phyloP scores from a whole-genome alignment of 176 grass and related monocot species.

The Pontederia crassipes region DNA sequence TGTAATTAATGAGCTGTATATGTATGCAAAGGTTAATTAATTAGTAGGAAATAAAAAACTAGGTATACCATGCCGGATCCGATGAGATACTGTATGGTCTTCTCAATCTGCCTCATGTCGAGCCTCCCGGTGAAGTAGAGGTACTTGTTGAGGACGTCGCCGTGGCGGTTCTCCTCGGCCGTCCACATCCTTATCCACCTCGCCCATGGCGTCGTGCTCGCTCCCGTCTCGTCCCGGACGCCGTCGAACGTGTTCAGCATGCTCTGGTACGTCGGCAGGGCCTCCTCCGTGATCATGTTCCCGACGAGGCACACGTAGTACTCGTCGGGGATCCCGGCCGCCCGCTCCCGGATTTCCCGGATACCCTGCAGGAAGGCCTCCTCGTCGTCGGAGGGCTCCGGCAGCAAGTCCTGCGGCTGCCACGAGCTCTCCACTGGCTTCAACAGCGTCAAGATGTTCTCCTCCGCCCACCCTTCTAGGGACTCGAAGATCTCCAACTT shows the following conservation, averaged over 20 bases:
- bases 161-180: too few relatives aligned
- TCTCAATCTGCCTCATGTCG: too few relatives aligned
- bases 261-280: slow-evolving; percentile 22
- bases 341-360: slow-evolving; percentile 3
- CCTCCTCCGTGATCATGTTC: too few relatives aligned
- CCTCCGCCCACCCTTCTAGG: slow-evolving; percentile 31
- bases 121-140: too few relatives aligned
- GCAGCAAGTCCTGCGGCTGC: slow-evolving; percentile 45
- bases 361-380: not conserved
- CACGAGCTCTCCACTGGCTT: slow-evolving; percentile 30
- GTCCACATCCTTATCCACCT: not conserved
- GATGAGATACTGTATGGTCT: too few relatives aligned
- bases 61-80: too few relatives aligned
- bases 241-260: slow-evolving; percentile 27
- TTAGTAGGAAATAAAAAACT: too few relatives aligned
- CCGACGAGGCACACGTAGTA: slow-evolving; percentile 25
- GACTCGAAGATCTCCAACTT: slow-evolving; percentile 22
- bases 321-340: slow-evolving; percentile 23
- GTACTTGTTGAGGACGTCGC: too few relatives aligned
- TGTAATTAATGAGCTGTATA: too few relatives aligned
- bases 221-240: slow-evolving; percentile 11
- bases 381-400: not conserved
- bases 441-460: slow-evolving; percentile 38
- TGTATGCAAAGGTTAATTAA: too few relatives aligned
- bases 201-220: not conserved